Conservation (phyloP, 768 basidiomycete genomes). For the Russula sp. region DNA sequence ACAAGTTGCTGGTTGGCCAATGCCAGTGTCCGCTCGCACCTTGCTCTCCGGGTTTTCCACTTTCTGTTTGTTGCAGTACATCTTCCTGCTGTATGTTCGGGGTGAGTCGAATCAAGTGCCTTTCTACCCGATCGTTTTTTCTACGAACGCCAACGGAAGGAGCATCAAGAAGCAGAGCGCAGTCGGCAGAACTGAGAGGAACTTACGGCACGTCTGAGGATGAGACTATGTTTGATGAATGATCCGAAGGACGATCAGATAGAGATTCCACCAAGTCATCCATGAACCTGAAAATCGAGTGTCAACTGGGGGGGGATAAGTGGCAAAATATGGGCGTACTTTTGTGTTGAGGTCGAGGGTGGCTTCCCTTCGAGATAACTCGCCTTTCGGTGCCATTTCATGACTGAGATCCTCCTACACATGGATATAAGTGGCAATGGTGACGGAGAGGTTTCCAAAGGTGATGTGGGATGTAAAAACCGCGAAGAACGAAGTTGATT, state of each 20-base stretch:
- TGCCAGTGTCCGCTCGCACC: too few species aligned
- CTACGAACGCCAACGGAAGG: too few species aligned
- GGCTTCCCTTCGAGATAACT: slow-evolving; percentile 71
- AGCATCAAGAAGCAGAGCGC: too few species aligned
- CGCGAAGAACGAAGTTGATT: slow-evolving; percentile 58
- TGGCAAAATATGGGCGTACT: slow-evolving; percentile 33
- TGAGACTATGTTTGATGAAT: slow-evolving; percentile 21
- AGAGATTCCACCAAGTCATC: slow-evolving; percentile 40
- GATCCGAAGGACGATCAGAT: too few species aligned
- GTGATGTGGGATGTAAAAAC: slow-evolving; percentile 67
- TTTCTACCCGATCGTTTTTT: too few species aligned
- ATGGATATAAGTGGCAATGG: not conserved
- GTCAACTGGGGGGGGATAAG: not conserved
- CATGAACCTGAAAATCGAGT: slow-evolving; percentile 40
- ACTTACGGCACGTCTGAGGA: slow-evolving; percentile 5
- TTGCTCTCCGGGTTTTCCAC: too few species aligned
- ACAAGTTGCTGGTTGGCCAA: too few species aligned
- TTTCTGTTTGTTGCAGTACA: too few species aligned
- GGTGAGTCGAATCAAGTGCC: too few species aligned
- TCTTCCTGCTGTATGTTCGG: too few species aligned
- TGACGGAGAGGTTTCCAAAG: slow-evolving; percentile 39
- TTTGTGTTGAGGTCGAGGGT: slow-evolving; percentile 56
- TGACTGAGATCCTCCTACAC: slow-evolving; percentile 35
- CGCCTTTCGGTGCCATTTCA: slow-evolving; percentile 41
- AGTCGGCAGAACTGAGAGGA: too few species aligned